phyloP scores from a whole-genome alignment of 352 stramenopile species.

The Phytopythium sindhum region DNA sequence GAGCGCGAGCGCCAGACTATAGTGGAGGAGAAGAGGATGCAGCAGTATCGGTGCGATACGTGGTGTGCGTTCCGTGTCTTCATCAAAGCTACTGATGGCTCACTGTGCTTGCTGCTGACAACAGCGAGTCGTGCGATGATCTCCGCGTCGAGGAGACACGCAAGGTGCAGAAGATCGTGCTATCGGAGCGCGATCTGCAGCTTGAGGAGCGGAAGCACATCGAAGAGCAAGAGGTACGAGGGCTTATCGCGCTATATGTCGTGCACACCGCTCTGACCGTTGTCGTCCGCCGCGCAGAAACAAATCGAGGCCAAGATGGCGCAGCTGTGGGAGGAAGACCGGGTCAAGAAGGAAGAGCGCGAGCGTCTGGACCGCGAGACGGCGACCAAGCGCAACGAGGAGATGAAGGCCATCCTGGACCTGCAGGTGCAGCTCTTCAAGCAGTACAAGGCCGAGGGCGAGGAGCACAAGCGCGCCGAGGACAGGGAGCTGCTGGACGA shows the following conservation, averaged over 20 bases:
- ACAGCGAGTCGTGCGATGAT: constrained; percentile 69
- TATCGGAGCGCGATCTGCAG: constrained; percentile 57
- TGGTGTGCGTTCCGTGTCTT: background rate
- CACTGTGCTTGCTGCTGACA: background rate
- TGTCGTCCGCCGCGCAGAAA: constrained; percentile 18
- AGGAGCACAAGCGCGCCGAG: constrained; percentile 39
- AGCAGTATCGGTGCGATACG: constrained; percentile 60
- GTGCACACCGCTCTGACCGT: background rate
- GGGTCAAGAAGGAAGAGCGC: constrained; percentile 70
- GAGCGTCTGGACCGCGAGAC: constrained; percentile 53
- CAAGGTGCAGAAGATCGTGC: constrained; percentile 57
- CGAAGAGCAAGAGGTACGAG: constrained; percentile 43
- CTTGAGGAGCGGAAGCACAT: constrained; percentile 45
- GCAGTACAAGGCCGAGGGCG: constrained; percentile 33
- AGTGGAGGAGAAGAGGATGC: constrained; percentile 70
- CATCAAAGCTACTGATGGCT: background rate
- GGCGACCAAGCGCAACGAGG: constrained; percentile 45
- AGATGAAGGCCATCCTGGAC: constrained; percentile 75
- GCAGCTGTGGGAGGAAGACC: constrained; percentile 68
- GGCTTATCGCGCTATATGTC: background rate
- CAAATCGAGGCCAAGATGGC: constrained; percentile 54
- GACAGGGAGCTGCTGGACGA: constrained; percentile 54
- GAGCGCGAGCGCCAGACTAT: constrained; percentile 55
- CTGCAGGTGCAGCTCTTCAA: constrained; percentile 67
- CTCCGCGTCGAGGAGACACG: constrained; percentile 54